Conservation (phyloP, 192 early-diverging fungal genomes). For the Obelidium mucronatum region DNA sequence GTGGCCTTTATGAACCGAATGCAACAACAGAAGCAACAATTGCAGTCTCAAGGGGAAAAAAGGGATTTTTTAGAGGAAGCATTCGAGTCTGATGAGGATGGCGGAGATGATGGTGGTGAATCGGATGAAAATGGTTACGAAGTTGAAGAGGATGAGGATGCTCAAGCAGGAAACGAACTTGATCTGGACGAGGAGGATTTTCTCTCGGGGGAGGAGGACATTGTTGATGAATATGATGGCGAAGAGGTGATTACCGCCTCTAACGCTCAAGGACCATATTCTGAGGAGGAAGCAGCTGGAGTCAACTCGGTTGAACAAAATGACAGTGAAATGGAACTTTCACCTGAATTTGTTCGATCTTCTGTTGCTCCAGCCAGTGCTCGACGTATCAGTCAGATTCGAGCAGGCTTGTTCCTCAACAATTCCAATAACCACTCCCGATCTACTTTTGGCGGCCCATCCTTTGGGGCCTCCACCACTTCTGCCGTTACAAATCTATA, state of each 20-base stretch:
- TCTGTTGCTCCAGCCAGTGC: not conserved
- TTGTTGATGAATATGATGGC: constrained; percentile 45
- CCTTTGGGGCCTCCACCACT: constrained; percentile 39
- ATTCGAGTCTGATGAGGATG: constrained; percentile 13
- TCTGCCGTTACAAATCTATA: constrained; percentile 29
- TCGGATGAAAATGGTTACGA: constrained; percentile 35
- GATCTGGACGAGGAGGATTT: constrained; percentile 32
- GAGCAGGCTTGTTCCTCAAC: constrained; percentile 11
- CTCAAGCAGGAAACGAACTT: constrained; percentile 16
- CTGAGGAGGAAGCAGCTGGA: not conserved
- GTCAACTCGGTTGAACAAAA: not conserved
- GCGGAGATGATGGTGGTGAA: constrained; percentile 31
- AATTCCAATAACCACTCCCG: not conserved
- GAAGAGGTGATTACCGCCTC: constrained; percentile 19
- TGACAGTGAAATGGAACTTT: not conserved
- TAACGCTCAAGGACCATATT: not conserved
- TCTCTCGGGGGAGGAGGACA: constrained; percentile 21
- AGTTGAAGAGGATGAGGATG: constrained; percentile 37
- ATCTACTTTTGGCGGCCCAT: constrained; percentile 31
- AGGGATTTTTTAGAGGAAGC: constrained; percentile 22
- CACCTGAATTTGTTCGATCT: not conserved
- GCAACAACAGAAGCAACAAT: constrained; percentile 16
- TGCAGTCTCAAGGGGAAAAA: not conserved
- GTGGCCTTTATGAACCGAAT: constrained; percentile 20
- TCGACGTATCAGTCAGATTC: constrained; percentile 9